Percentiles rank a stretch among this genome's conserved stretches.
These are phyloP conservation scores for Jimgerdemannia lactiflua DNA, from an alignment of 192 early-diverging fungal species.

Conservation along the genomic window DNA sequence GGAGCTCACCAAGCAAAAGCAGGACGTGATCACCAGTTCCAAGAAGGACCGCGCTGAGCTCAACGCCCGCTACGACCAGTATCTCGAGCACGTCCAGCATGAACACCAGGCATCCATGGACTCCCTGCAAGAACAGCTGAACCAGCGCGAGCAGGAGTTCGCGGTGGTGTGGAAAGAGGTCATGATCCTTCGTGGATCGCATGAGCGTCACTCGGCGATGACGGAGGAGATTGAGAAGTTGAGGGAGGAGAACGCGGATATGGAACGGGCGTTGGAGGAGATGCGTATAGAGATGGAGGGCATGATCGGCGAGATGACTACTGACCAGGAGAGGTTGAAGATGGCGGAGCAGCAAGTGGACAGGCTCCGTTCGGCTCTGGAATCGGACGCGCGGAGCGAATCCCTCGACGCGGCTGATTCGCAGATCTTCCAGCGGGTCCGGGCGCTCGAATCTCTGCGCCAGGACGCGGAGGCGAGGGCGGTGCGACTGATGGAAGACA, in stretches of 20 bases:
- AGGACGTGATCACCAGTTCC: too few species aligned
- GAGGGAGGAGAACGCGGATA: conserved; percentile 10
- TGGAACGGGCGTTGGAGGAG: conserved; percentile 1
- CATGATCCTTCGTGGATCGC: too few species aligned
- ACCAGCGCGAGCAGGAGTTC: too few species aligned
- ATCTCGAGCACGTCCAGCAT: too few species aligned
- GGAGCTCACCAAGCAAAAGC: too few species aligned
- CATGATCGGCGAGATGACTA: background rate
- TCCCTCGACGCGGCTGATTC: background rate
- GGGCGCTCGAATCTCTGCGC: background rate
- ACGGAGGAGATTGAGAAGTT: background rate
- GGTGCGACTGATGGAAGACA: too few species aligned
- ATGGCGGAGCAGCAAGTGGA: conserved; percentile 3
- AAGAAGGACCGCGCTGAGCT: too few species aligned
- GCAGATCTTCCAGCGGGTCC: background rate
- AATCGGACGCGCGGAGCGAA: background rate
- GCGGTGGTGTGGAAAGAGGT: too few species aligned
- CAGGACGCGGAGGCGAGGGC: background rate
- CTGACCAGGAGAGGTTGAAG: background rate
- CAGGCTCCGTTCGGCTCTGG: conserved; percentile 1
- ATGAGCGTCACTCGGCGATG: too few species aligned
- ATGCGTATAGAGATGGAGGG: conserved; percentile 1
- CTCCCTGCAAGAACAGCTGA: too few species aligned
- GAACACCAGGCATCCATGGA: too few species aligned
- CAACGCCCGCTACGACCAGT: too few species aligned